phyloP scores from a whole-genome alignment of 768 basidiomycete genomes.

The Sarcodon aspratus region DNA sequence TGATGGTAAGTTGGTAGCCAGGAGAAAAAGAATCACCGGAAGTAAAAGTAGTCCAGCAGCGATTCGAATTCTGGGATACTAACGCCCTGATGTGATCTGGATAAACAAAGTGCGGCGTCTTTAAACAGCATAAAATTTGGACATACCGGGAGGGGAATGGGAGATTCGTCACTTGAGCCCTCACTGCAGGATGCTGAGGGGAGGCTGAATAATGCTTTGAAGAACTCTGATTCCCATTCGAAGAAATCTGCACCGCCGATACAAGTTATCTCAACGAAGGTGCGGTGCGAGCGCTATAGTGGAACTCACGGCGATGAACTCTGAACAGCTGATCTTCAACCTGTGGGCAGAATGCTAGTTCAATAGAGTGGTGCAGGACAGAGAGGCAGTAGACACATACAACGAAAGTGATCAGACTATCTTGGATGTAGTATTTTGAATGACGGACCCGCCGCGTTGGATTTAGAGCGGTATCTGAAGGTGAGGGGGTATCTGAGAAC shows the following conservation, averaged over 20 bases:
- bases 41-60: conserved; percentile 28
- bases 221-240: conserved; percentile 25
- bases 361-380: neutral
- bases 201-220: conserved; percentile 24
- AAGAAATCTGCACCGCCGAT: conserved; percentile 15
- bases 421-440: conserved; percentile 9
- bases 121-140: neutral
- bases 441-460: conserved; percentile 1
- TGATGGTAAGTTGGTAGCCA: too few relatives aligned
- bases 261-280: neutral
- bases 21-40: conserved; percentile 17
- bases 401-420: conserved; percentile 9
- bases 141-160: conserved; percentile 16
- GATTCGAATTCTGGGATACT: conserved; percentile 23
- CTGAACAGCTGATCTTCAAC: conserved; percentile 26
- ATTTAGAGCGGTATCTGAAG: too few relatives aligned
- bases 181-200: conserved; percentile 15
- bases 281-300: neutral
- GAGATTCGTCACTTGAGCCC: conserved; percentile 19
- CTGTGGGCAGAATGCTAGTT: conserved; percentile 10
- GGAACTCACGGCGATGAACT: conserved; percentile 20
- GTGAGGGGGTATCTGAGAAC: too few relatives aligned
- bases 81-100: conserved; percentile 13
- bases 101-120: neutral
- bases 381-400: conserved; percentile 3